Conservation (phyloP, 352 stramenopile genomes). For the Phytophthora brassicae region DNA sequence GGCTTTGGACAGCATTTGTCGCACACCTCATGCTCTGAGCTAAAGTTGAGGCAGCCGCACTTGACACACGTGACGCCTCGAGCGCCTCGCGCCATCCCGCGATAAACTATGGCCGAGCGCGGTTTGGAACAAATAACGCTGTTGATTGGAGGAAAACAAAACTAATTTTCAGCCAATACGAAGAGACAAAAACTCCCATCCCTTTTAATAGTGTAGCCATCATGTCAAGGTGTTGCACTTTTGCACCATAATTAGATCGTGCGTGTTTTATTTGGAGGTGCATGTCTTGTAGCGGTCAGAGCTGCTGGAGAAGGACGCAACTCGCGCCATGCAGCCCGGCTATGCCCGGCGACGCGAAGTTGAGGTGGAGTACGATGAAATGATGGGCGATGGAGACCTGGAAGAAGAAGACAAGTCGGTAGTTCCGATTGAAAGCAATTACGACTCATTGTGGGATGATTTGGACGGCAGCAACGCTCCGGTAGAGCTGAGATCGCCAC, state of each 20-base stretch:
- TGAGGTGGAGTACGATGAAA: background rate
- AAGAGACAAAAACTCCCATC: no score
- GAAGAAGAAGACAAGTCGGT: constrained; percentile 3
- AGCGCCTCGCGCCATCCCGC: constrained; percentile 21
- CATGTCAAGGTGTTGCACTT: constrained; percentile 7
- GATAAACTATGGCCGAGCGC: background rate
- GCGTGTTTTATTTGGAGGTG: background rate
- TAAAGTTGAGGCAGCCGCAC: constrained; percentile 59
- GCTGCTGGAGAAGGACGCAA: constrained; percentile 1
- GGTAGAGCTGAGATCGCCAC: constrained; percentile 10
- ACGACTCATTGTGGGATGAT: constrained; percentile 48
- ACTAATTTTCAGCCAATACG: background rate
- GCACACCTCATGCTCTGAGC: constrained; percentile 30
- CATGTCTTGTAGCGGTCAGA: constrained; percentile 12
- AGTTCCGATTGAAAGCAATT: background rate
- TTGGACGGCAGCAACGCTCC: constrained; percentile 14
- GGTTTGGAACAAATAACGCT: background rate
- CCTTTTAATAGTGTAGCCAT: constrained; percentile 13
- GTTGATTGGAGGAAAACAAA: constrained; percentile 13
- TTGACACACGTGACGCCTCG: constrained; percentile 34
- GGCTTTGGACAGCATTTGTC: constrained; percentile 29
- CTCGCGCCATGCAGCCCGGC: constrained; percentile 21
- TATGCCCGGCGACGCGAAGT: background rate
- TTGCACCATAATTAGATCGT: constrained; percentile 4
- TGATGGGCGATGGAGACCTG: background rate